phyloP scores from a whole-genome alignment of 305 asterid genomes.

The Lippia alba region DNA sequence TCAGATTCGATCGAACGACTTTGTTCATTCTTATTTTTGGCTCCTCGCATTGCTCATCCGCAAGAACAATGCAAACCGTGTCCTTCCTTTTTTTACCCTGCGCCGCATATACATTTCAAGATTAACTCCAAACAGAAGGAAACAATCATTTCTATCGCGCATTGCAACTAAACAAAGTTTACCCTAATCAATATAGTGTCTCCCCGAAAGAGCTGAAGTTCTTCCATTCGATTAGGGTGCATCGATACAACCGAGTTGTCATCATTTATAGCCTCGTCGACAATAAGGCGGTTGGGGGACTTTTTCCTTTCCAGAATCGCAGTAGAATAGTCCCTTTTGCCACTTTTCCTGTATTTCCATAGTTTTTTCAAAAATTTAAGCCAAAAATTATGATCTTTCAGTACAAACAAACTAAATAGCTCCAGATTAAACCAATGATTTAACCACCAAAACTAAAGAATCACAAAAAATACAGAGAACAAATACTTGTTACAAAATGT shows the following conservation, averaged over 20 bases:
- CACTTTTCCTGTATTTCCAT: constrained; percentile 40
- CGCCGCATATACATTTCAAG: constrained; percentile 8
- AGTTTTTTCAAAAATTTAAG: background rate
- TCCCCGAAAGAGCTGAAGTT: constrained; percentile 55
- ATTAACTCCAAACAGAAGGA: constrained; percentile 6
- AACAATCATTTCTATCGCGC: background rate
- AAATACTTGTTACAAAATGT: too few relatives aligned
- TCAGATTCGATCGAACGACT: constrained; percentile 50
- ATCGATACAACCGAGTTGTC: constrained; percentile 49
- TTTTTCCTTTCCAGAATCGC: constrained; percentile 54
- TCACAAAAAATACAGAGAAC: background rate
- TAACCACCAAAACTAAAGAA: background rate
- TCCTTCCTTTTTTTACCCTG: constrained; percentile 54
- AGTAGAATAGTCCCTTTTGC: constrained; percentile 43
- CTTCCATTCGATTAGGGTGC: constrained; percentile 50
- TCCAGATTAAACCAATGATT: background rate
- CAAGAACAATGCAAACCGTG: constrained; percentile 49
- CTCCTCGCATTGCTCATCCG: constrained; percentile 55
- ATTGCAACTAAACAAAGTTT: background rate
- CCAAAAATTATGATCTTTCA: background rate
- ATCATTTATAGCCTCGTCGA: constrained; percentile 51
- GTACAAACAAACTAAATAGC: background rate
- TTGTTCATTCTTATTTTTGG: constrained; percentile 54
- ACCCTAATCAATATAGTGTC: constrained; percentile 50
- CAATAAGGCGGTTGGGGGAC: constrained; percentile 56